phyloP scores from a whole-genome alignment of 2,329 filamentous ascomycete genomes.

The Magnaporthiopsis rhizophila region DNA sequence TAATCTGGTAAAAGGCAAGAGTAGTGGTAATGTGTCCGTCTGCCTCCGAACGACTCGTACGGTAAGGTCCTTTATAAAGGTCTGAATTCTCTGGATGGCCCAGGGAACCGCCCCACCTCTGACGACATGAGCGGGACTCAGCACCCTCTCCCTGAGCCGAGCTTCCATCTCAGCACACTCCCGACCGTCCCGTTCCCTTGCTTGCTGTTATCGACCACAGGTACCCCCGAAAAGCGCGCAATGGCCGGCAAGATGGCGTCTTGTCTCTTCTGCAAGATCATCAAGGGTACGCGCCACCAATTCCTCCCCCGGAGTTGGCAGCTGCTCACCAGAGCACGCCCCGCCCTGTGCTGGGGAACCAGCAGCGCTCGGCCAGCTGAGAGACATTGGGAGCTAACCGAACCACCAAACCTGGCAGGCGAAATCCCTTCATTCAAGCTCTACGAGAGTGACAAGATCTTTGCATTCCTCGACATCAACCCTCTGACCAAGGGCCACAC shows the following conservation, averaged over 20 bases:
- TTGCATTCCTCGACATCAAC: conserved; percentile 94
- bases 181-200: no score
- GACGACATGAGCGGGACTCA: not conserved
- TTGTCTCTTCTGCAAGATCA: conserved; percentile 97
- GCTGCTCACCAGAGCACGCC: not conserved
- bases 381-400: not conserved
- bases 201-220: not conserved
- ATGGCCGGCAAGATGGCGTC: conserved; percentile 45
- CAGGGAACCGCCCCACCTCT: not conserved
- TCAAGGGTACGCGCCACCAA: conserved; percentile 59
- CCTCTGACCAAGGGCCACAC: conserved; percentile 84
- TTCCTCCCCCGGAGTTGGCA: no score
- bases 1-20: conserved; percentile 60
- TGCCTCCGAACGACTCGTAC: not conserved
- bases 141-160: not conserved
- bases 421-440: conserved; percentile 97
- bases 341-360: not conserved
- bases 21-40: not conserved
- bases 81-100: no score
- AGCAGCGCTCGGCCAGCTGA: no score
- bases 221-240: conserved; percentile 39
- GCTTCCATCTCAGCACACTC: no score
- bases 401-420: conserved; percentile 40
- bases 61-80: not conserved
- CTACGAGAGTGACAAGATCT: conserved; percentile 85